Evolutionary conservation across 2,329 filamentous ascomycete genomes (phyloP), one percentile per base, ranked within the genome.

Genomic region (Talaromyces islandicus): DNA sequence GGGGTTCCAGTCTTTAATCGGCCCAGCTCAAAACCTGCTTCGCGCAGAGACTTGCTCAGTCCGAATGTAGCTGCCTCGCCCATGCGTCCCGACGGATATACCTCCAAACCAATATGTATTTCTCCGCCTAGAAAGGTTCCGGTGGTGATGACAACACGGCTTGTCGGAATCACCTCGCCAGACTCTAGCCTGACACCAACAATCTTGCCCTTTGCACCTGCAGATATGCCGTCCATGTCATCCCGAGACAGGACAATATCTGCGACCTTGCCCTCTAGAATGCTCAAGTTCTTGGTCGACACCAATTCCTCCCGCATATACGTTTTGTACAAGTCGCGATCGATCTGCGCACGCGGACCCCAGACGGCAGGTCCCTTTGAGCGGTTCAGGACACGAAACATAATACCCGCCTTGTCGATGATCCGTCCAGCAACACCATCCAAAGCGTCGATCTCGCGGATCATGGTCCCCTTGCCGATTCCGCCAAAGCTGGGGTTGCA

Each of bases 401-500:
- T 93, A n/a, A 97, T 85, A 6, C 91, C 94, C 3, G 94, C 89
- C 73, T 94, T 93, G 77, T 99, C 94, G 61, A 96, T 91, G 24
- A 97, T 88, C 38, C 91, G 85, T 0, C 91, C 92, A 0, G 92
- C 88, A 21, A 99, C 80, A 0, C 94, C 94, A 70, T 97, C 94
- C 62, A 99, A 81, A 0, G 94, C 94, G 78, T 99, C 94, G 32
- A 99, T 88, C 75, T 99, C 94, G 48, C 93, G 88, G 56, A 99
- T 80, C 80, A 99, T 97, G 10, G 91, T 97, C 17, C 94, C 94
- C 73, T 99, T 99, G 51, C 94, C 94, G 67, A 99, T 97, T n/a
- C 94, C 94, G 43, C 94, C 94, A 71, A 99, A 96, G 64, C 91
- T 96, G 1, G 93, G 93, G 73, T 97, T 97, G 78, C 93, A 97